Evolutionary conservation across 305 asterid species (phyloP).

Genomic region (Petunia hybrid): DNA sequence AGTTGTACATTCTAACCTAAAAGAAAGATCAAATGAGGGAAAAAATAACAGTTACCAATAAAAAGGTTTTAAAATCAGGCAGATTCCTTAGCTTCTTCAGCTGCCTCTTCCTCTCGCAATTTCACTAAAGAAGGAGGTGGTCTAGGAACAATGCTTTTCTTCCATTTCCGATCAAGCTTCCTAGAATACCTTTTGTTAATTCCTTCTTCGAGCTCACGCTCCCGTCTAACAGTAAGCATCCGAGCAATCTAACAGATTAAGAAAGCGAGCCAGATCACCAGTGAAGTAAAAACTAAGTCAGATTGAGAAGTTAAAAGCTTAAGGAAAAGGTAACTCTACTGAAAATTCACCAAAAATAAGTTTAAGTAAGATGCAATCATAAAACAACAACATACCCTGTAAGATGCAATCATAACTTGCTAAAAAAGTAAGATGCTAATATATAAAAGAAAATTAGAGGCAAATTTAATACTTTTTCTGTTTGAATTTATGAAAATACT

Average conservation of each 20-base stretch:
- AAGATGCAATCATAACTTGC: too few relatives aligned
- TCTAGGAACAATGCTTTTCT: conserved; percentile 88
- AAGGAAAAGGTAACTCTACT: neutral
- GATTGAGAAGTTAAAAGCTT: conserved; percentile 23
- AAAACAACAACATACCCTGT: too few relatives aligned
- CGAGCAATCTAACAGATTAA: conserved; percentile 65
- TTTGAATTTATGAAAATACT: too few relatives aligned
- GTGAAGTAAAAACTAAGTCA: neutral
- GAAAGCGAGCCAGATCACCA: neutral
- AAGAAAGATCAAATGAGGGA: conserved; percentile 18
- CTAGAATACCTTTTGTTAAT: conserved; percentile 86
- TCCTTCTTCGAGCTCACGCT: conserved; percentile 94
- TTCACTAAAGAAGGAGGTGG: conserved; percentile 91
- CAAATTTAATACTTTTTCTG: too few relatives aligned
- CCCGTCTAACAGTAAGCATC: conserved; percentile 88
- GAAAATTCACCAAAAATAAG: neutral
- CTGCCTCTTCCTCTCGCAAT: conserved; percentile 88
- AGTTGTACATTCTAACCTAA: conserved; percentile 22
- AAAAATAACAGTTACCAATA: conserved; percentile 10
- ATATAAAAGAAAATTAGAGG: too few relatives aligned
- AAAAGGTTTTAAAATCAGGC: conserved; percentile 46
- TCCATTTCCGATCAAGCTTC: conserved; percentile 91
- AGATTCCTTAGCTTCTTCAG: conserved; percentile 79
- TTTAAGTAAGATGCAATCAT: too few relatives aligned
- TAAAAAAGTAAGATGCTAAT: too few relatives aligned